These are phyloP conservation scores for Botryotinia narcissicola DNA, from an alignment of 2,329 filamentous ascomycete genomes.

Conservation along the genomic window DNA sequence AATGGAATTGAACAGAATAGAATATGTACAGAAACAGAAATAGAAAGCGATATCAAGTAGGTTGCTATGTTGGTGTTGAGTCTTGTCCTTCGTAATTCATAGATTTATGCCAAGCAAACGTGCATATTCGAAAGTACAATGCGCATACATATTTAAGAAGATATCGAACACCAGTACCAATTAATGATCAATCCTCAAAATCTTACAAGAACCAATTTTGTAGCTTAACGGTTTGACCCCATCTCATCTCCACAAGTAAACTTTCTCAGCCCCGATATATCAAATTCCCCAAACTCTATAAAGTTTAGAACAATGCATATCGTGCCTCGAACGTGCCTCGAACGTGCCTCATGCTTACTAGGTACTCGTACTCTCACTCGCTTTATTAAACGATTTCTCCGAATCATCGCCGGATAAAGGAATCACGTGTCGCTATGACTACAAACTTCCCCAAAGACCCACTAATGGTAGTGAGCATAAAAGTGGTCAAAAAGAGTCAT, in stretches of 20 bases:
- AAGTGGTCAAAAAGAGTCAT: conserved; percentile 10
- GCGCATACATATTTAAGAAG: not conserved
- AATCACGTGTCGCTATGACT: conserved; percentile 5
- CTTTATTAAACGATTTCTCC: not conserved
- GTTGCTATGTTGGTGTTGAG: not conserved
- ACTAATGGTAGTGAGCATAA: not conserved
- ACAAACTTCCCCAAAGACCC: not conserved
- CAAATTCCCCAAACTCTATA: not conserved
- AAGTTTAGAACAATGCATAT: not conserved
- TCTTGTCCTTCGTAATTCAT: not conserved
- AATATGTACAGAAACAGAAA: not conserved
- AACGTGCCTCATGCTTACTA: not conserved
- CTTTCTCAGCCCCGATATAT: not conserved
- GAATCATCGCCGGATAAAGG: conserved; percentile 7
- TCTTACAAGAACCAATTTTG: not conserved
- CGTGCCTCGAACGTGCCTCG: not conserved
- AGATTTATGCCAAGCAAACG: not conserved
- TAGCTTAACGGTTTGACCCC: not conserved
- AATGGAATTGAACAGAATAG: not conserved
- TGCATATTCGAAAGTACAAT: not conserved
- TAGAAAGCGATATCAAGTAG: no score
- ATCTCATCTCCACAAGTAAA: not conserved
- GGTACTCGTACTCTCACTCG: not conserved
- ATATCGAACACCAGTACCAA: not conserved
- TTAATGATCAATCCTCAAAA: not conserved